Percentiles rank a stretch among this genome's conserved stretches.
Evolutionary conservation across 192 early-diverging fungal genomes (phyloP).

Genomic region (Backusella morwellensis): DNA sequence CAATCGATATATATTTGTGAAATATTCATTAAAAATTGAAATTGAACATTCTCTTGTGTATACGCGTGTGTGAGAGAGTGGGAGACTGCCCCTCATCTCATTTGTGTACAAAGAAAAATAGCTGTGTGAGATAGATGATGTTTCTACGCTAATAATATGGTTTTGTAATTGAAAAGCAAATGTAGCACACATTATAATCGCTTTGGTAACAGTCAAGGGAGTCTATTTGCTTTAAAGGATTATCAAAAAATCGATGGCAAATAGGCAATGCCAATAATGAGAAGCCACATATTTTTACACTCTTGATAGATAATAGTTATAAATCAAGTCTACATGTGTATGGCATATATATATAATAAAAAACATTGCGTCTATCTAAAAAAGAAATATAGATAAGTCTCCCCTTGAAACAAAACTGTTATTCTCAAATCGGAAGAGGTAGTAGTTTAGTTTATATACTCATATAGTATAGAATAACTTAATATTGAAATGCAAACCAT

Average conservation of each 20-base stretch:
- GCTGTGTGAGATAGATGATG: neutral
- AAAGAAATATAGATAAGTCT: neutral
- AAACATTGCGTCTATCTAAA: neutral
- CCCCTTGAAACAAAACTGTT: neutral
- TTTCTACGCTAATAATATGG: neutral
- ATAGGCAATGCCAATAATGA: neutral
- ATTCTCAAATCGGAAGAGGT: neutral
- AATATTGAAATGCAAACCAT: neutral
- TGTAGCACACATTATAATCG: neutral
- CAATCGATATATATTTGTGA: neutral
- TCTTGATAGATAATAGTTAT: neutral
- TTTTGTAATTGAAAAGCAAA: neutral
- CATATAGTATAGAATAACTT: neutral
- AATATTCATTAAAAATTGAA: neutral
- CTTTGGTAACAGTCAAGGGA: neutral
- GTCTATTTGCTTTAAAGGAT: neutral
- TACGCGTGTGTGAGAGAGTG: neutral
- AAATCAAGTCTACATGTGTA: neutral
- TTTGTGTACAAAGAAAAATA: neutral
- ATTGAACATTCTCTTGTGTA: neutral
- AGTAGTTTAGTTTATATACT: neutral
- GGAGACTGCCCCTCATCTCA: neutral
- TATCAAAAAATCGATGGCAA: neutral
- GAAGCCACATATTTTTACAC: neutral
- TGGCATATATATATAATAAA: neutral